Evolutionary conservation across 2,329 filamentous ascomycete species (phyloP), one percentile per base, ranked within the genome.

Genomic region (Ascochyta fabae): DNA sequence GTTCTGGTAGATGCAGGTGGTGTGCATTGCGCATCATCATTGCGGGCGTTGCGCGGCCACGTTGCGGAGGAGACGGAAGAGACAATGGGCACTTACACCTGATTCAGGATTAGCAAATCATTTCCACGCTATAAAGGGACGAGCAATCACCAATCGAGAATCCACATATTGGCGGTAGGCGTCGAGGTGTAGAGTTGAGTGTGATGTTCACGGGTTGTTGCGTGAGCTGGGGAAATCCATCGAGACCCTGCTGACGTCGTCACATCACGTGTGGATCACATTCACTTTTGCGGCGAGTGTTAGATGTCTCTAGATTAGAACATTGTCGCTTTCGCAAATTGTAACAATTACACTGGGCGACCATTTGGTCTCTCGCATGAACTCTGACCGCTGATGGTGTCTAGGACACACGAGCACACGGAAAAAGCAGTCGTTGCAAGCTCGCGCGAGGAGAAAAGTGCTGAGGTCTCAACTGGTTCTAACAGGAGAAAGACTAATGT

Each of bases 141-240:
- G 8, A 26, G 23, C 31, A 50, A 58, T 62, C 56, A 95, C 92
- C 92, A 96, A 86, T 94, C 92, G 76, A 96, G 81, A 78, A 96
- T 91, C 91, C 91, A 96, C 92, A 96, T 96, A 51, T 46, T 50
- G 36, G 23, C 36, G 16, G 46, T 35, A 19, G 16, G 33, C 43
- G 15, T 42, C 16, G 22, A 31, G 35, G 22, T 12, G 23, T 48
- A 27, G 6, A 46, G 16, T 43, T 8, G 19, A 22, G 26, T 43
- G 36, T 23, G 26, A 22, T 51, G 40, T 49, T 51, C 31, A 13
- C 10, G n/a, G 9, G 16, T 15, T 26, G 16, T 36, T 42, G 40
- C n/a, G 31, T 44, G 16, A 57, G 34, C 29, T 39, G 48, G 23
- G 47, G 40, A 39, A 44, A 50, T 48, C 42, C 23, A 47, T 47